Evolutionary conservation across 2,329 filamentous ascomycete species (phyloP).

Genomic region (Amylocarpus encephaloides): DNA sequence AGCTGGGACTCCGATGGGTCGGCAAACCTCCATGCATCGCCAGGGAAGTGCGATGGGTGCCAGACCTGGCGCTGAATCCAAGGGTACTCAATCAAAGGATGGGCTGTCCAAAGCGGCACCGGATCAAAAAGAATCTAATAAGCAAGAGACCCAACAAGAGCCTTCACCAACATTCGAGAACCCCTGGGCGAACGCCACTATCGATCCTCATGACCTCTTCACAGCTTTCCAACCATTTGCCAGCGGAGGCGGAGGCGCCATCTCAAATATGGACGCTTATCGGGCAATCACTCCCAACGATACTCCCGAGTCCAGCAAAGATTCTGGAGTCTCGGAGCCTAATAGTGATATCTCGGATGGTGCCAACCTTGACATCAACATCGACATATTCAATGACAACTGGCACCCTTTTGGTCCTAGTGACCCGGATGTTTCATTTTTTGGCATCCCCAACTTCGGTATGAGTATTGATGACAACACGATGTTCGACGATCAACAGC

Average conservation of each 20-base stretch:
- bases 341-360: constrained; percentile 57
- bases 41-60: constrained; percentile 41
- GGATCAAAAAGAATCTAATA: constrained; percentile 24
- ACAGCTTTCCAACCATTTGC: constrained; percentile 38
- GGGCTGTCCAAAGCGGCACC: constrained; percentile 14
- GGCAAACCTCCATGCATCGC: constrained; percentile 42
- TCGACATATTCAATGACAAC: constrained; percentile 32
- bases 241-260: constrained; percentile 39
- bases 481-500: constrained; percentile 25
- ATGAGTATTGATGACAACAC: constrained; percentile 27
- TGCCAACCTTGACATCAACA: constrained; percentile 46
- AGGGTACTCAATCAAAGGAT: constrained; percentile 20
- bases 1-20: constrained; percentile 44
- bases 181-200: constrained; percentile 40
- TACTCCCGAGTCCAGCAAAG: constrained; percentile 58
- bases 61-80: constrained; percentile 29
- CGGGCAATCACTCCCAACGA: constrained; percentile 54
- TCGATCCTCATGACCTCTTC: constrained; percentile 49
- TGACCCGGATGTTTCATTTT: constrained; percentile 39
- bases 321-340: constrained; percentile 49
- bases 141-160: constrained; percentile 25
- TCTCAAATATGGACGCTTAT: constrained; percentile 48
- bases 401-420: constrained; percentile 40
- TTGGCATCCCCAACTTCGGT: constrained; percentile 37
- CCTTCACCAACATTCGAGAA: constrained; percentile 11